These are phyloP conservation scores for Xerocomus cyaneibrunnescens DNA, from an alignment of 1,284 basidiomycete genomes.

Conservation along the genomic window DNA sequence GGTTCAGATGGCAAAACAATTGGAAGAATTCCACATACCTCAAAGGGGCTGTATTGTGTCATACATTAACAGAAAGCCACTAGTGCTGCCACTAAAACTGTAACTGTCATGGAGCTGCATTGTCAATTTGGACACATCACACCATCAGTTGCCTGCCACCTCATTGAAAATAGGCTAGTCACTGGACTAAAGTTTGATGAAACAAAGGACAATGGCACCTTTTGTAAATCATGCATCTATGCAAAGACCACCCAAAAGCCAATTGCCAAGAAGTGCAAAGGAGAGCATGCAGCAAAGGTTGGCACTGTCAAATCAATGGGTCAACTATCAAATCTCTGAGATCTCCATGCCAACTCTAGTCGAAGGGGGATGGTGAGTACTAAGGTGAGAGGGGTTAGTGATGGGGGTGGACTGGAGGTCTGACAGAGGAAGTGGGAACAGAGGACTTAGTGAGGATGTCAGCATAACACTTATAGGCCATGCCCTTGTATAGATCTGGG, in stretches of 20 bases:
- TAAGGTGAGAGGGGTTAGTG: no score
- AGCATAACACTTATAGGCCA: no score
- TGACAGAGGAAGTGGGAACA: no score
- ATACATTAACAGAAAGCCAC: background rate
- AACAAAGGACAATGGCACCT: background rate
- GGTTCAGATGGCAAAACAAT: conserved; percentile 4
- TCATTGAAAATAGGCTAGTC: no score
- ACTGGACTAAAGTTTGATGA: background rate
- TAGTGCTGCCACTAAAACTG: no score
- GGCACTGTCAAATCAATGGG: no score
- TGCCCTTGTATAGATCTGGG: no score
- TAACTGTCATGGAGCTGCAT: background rate
- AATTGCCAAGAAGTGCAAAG: background rate
- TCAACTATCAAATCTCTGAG: no score
- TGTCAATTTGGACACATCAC: background rate
- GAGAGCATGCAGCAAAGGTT: background rate
- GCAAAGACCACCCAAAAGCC: background rate
- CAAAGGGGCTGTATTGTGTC: background rate
- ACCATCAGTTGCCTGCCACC: background rate
- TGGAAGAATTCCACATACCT: background rate
- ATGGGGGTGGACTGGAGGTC: no score
- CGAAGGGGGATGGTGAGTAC: no score
- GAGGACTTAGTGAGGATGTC: no score
- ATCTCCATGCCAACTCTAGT: no score
- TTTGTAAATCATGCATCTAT: background rate